Evolutionary conservation across 2,329 filamentous ascomycete species (phyloP), one percentile per base, ranked within the genome.

Genomic region (Albophoma yamanashiensis): DNA sequence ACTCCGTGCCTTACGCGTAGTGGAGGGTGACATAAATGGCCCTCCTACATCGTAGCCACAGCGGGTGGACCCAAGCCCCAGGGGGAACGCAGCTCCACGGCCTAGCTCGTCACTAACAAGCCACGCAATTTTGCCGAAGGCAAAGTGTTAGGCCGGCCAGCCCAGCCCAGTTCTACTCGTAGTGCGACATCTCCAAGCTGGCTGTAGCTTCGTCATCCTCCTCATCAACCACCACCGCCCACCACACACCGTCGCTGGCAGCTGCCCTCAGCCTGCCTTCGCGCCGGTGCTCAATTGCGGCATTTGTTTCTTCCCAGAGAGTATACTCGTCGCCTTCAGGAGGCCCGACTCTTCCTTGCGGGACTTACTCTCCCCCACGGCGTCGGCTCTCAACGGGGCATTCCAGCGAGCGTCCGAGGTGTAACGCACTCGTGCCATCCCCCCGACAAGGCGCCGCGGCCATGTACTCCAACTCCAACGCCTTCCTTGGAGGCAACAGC

Each of bases 391-490:
- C 38, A n/a, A 25, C 39, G 25, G 42, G 52, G 20, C 53, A 47
- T 58, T 20, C 3, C 50, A 15, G 50, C 50, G 20, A 15, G 50
- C 50, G 20, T 20, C 50, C 50, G 50, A 52, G 47, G 8, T 52
- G 25, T 12, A 31, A 9, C 47, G 20, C 14, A 36, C 50, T 34
- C 20, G n/a, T n/a, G n/a, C n/a, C n/a, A 12, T 55, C 17, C 50
- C 11, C 25, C n/a, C 47, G 39, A 25, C 63, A 42, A 42, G 59
- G 55, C 53, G 36, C 47, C 55, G 57, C 62, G 65, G 63, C 70
- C 76, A 97, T 97, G 93, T 97, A 91, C 78, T 94, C 91, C 66
- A 91, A 88, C 73, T 89, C 91, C 66, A 95, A 89, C 79, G 87
- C 89, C 65, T 97, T 88, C 75, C 78, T 96, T 69, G 91, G 91